Conservation (phyloP, 2,329 filamentous ascomycete species). For the Cladosporium cucumerinum region DNA sequence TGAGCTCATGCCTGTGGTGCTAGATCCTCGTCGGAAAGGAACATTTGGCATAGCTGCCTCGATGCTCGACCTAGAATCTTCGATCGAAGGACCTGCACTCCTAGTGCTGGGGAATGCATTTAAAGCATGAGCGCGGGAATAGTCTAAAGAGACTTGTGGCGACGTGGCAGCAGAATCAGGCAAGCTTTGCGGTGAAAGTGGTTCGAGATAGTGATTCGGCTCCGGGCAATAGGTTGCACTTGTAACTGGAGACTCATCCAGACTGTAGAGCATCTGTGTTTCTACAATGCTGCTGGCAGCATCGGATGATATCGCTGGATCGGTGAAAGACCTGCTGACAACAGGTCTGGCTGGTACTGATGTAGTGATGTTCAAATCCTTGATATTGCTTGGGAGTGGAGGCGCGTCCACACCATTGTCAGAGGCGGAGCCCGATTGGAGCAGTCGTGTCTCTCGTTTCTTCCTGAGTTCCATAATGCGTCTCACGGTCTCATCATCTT, state of each 20-base stretch:
- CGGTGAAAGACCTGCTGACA: conserved; percentile 4
- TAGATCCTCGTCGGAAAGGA: conserved; percentile 9
- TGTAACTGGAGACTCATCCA: conserved; percentile 3
- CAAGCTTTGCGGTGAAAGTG: conserved; percentile 7
- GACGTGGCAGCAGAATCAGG: background rate
- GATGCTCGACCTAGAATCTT: conserved; percentile 1
- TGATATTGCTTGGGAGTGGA: background rate
- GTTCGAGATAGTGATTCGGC: background rate
- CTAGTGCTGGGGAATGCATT: conserved; percentile 24
- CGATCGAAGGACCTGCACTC: conserved; percentile 3
- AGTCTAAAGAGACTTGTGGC: conserved; percentile 27
- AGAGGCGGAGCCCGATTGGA: conserved; percentile 43
- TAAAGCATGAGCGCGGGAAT: conserved; percentile 31
- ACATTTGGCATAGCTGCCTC: conserved; percentile 14
- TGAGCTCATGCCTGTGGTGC: background rate
- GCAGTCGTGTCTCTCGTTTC: conserved; percentile 54
- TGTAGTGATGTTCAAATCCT: conserved; percentile 14
- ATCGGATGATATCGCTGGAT: background rate
- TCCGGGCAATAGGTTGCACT: conserved; percentile 5
- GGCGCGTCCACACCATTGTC: conserved; percentile 24
- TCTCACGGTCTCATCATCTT: conserved; percentile 53
- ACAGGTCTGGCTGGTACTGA: background rate
- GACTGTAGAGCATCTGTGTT: background rate
- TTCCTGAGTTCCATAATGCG: conserved; percentile 57
- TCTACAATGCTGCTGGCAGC: conserved; percentile 17